A percentile compares a stretch with the other conserved stretches of the same genome.
Conservation (phyloP, 2,329 filamentous ascomycete genomes). For the Botryotinia convoluta region DNA sequence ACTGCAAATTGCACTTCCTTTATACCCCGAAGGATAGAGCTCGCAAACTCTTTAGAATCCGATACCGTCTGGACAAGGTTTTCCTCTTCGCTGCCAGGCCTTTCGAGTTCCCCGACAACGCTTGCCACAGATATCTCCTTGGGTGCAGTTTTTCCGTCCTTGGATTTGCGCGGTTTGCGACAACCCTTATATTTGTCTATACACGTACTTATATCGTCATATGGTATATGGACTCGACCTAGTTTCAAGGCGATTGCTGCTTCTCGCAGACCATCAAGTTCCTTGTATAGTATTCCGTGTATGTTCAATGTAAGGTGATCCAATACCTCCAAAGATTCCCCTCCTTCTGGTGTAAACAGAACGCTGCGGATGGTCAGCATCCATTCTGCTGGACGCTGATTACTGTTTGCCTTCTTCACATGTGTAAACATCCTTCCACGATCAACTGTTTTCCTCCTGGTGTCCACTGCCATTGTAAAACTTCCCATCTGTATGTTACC, state of each 20-base stretch:
- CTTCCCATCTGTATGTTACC: constrained; percentile 82
- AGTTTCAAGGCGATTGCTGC: constrained; percentile 87
- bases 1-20: constrained; percentile 96
- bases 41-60: constrained; percentile 88
- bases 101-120: constrained; percentile 71
- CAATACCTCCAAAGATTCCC: constrained; percentile 80
- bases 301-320: constrained; percentile 87
- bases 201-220: constrained; percentile 75
- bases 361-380: constrained; percentile 82
- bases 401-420: constrained; percentile 59
- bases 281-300: constrained; percentile 84
- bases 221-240: constrained; percentile 84
- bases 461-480: constrained; percentile 85
- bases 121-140: constrained; percentile 66
- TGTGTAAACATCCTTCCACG: constrained; percentile 85
- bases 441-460: constrained; percentile 85
- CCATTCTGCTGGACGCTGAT: constrained; percentile 86
- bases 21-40: constrained; percentile 85
- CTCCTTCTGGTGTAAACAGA: constrained; percentile 81
- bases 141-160: constrained; percentile 41
- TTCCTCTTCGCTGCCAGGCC: constrained; percentile 55
- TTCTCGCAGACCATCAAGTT: constrained; percentile 83
- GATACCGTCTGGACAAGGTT: constrained; percentile 81
- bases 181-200: constrained; percentile 53
- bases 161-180: constrained; percentile 36